Base-by-base conservation (phyloP, 1,139 yeast species). In the Suhomyces kunorum region DNA sequence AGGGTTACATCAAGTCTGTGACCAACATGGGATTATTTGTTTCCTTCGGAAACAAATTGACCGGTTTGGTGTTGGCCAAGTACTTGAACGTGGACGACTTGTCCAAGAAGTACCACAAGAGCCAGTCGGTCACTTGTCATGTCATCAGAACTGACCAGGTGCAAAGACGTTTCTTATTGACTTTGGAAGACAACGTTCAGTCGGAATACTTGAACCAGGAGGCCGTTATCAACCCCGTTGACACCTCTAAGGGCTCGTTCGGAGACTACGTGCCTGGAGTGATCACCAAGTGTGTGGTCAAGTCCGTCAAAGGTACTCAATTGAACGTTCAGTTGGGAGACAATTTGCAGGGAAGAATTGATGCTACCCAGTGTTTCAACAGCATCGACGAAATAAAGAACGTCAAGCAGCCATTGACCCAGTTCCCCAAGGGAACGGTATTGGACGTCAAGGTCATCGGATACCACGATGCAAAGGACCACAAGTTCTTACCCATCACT, bases 21-120 rank as follows among this genome's bases (percentile, higher is more conserved):
- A 85, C 94, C 15, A 78, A 73, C 39, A 74, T 76, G 58, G 98
- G 98, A 49, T 72, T 88, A 20, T 90, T 92, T 59, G 85, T 92
- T 42, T 78, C 85, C 0, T 92, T 92, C 63, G 89, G 83, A 45
- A 86, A 86, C 49, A 79, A 76, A 40, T 76, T 90, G 50, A 86
- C 89, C 23, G 98, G 97, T 34, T 74, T 92, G 51, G 86, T 88
- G 3, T 76, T 87, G 49, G 88, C 92, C 43, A 82, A 83, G 56
- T 83, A 83, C 54, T 83, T 90, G 13, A 71, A 72, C 28, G 73
- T 72, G 32, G 79, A 76, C 20, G 83, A 83, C 50, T 72, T 87
- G 40, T 68, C 74, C 15, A 71, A 76, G 36, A 66, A 73, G 31
- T 88, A 82, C 54, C 68, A 71, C 54, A 79, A 78, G 50, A 68